These are phyloP conservation scores for Periglandula ipomoeae DNA, from an alignment of 2,329 filamentous ascomycete genomes.

Conservation along the genomic window DNA sequence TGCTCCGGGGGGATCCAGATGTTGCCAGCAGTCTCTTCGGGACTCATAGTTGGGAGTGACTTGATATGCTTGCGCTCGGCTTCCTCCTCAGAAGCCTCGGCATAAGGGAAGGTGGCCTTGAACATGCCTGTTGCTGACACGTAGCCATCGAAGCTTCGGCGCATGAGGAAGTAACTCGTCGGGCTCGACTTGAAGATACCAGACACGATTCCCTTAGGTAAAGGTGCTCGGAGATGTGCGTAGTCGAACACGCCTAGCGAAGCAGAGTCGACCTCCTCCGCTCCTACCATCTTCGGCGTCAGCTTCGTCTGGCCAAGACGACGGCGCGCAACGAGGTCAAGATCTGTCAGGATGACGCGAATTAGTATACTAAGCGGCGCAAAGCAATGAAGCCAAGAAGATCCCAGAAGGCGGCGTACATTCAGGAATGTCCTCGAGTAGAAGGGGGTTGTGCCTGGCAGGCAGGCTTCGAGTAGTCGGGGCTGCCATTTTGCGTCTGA, in stretches of 20 bases:
- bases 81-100: slow-evolving; percentile 62
- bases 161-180: slow-evolving; percentile 95
- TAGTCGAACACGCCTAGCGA: slow-evolving; percentile 87
- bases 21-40: slow-evolving; percentile 90
- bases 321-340: slow-evolving; percentile 70
- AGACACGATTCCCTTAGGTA: slow-evolving; percentile 84
- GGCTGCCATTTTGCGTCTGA: slow-evolving; percentile 22
- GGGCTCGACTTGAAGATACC: slow-evolving; percentile 88
- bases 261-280: slow-evolving; percentile 63
- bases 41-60: slow-evolving; percentile 67
- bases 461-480: slow-evolving; percentile 41
- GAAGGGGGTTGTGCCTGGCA: slow-evolving; percentile 53
- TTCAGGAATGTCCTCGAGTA: slow-evolving; percentile 52
- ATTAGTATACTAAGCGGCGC: not conserved
- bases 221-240: slow-evolving; percentile 82
- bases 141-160: slow-evolving; percentile 75
- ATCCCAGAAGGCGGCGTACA: slow-evolving; percentile 37
- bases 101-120: slow-evolving; percentile 79
- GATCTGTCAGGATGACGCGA: slow-evolving; percentile 37
- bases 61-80: slow-evolving; percentile 78
- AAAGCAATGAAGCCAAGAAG: not conserved
- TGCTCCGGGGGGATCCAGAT: slow-evolving; percentile 83
- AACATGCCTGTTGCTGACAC: slow-evolving; percentile 87
- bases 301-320: slow-evolving; percentile 90
- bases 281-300: slow-evolving; percentile 67